Evolutionary conservation across 495 filamentous ascomycete species (phyloP).

Genomic region (Podospora bellae-mahoneyi): DNA sequence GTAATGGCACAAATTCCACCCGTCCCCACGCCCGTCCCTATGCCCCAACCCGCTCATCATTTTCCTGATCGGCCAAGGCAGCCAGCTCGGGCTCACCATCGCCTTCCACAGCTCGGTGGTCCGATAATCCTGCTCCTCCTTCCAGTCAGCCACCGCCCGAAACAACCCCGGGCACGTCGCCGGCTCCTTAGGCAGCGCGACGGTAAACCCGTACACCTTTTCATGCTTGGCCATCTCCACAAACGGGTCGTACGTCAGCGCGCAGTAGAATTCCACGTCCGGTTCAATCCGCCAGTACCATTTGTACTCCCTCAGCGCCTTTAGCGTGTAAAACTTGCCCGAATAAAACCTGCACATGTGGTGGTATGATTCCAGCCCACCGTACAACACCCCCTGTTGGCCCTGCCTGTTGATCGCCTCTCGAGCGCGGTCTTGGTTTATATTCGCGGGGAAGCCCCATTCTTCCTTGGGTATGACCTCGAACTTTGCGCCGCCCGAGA

Average conservation of each 20-base stretch:
- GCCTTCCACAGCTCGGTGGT: conserved; percentile 41
- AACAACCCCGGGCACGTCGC: conserved; percentile 50
- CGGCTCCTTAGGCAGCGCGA: conserved; percentile 49
- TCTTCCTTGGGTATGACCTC: conserved; percentile 70
- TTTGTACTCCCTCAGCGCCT: conserved; percentile 43
- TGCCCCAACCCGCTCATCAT: conserved; percentile 38
- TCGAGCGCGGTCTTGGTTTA: conserved; percentile 73
- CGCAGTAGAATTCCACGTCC: conserved; percentile 50
- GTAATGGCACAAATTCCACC: conserved; percentile 55
- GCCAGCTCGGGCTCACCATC: conserved; percentile 37
- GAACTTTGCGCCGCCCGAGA: conserved; percentile 76
- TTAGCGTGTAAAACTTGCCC: conserved; percentile 62
- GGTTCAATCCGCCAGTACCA: conserved; percentile 58
- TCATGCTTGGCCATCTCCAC: conserved; percentile 49
- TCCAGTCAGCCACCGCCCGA: conserved; percentile 44
- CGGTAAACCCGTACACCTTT: conserved; percentile 53
- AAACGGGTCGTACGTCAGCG: conserved; percentile 56
- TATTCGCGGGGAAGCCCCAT: conserved; percentile 94
- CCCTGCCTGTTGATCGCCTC: conserved; percentile 84
- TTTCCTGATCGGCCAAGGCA: conserved; percentile 39
- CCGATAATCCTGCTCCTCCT: conserved; percentile 33
- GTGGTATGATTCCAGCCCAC: conserved; percentile 98
- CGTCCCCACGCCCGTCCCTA: conserved; percentile 36
- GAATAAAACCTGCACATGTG: conserved; percentile 98
- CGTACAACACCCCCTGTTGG: conserved; percentile 88